Evolutionary conservation across 2,329 filamentous ascomycete genomes (phyloP).

Genomic region (Ophiostoma himal-ulmi): DNA sequence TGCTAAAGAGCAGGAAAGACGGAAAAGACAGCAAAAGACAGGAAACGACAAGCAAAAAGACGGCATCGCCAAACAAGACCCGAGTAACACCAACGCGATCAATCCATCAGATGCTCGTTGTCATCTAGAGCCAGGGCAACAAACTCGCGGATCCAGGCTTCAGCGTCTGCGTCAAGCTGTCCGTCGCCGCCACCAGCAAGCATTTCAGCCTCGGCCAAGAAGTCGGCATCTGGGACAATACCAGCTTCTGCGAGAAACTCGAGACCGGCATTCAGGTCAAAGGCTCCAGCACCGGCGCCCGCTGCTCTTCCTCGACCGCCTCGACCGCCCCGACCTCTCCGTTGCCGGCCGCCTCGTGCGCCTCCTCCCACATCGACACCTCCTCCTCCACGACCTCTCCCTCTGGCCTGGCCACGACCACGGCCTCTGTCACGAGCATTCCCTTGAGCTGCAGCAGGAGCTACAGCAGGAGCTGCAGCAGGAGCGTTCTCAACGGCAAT

Average conservation of each 20-base stretch:
- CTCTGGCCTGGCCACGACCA: neutral
- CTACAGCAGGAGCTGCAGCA: neutral
- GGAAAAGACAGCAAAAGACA: neutral
- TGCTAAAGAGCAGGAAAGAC: neutral
- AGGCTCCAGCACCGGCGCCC: neutral
- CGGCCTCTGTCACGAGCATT: neutral
- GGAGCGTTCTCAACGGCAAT: slow-evolving; percentile 37
- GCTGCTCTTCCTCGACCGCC: slow-evolving; percentile 5
- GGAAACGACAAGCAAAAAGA: neutral
- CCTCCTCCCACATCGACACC: neutral
- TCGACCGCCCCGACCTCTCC: neutral
- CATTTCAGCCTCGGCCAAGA: neutral
- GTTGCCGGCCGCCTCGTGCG: neutral
- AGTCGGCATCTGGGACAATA: neutral
- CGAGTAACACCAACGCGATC: neutral
- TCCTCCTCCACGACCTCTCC: slow-evolving; percentile 3
- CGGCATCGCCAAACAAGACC: neutral
- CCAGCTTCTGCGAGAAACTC: neutral
- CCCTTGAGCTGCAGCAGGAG: neutral
- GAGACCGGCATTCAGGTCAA: neutral
- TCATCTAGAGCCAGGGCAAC: slow-evolving; percentile 27
- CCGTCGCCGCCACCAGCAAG: neutral
- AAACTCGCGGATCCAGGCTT: slow-evolving; percentile 26
- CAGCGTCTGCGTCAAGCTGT: slow-evolving; percentile 22
- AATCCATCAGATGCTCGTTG: slow-evolving; percentile 24